Base-by-base conservation (phyloP, 176 grass and related monocot genomes). In the Aegilops umbellulata region DNA sequence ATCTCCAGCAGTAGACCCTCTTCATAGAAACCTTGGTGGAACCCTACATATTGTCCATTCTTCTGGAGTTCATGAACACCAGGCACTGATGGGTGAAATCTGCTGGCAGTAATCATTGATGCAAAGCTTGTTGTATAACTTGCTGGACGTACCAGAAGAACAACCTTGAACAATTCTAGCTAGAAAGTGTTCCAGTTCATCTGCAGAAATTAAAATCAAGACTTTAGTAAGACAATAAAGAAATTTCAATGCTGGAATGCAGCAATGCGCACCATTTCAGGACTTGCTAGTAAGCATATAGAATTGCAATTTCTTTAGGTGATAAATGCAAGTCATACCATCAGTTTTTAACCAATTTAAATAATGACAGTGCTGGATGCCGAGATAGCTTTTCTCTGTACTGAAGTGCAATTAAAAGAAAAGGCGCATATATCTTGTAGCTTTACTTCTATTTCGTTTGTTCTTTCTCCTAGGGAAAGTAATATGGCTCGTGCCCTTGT, bases 51-150 rank as follows among this genome's bases (percentile, higher is more conserved):
- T 15, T 65, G 42, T 5, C 70, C 77, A 6, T 38, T 77, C 17
- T 25, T 91, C 34, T 27, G 82, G 35, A 94, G 87, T 60, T 94
- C 84, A 47, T 57, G 70, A 38, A 92, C 20, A 44, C 85, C 30
- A 11, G 23, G 92, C 3, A 92, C 47, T 41, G 81, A 41, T 20
- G 87, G 92, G 10, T 76, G 70, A 68, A 79, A 92, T 81, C 10
- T 94, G 57, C 1, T 86, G 81, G 90, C 72, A 19, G 89, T 94
- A 29, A 94, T 81, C 71, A 94, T 92, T 12, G 89, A 92, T 4
- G 92, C 29, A 23, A 94, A 66, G n/a, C 81, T 90, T 67, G 84
- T 38, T 63, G 87, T 92, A 7, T 94, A 94, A 6, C 72, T 94
- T 55, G 72, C 76, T 7, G 84, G 46, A 49, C 92, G 77, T 79